Percentiles rank a stretch among this genome's conserved stretches.
phyloP scores from a whole-genome alignment of 768 basidiomycete genomes.

The Melanogaster broomeanus region DNA sequence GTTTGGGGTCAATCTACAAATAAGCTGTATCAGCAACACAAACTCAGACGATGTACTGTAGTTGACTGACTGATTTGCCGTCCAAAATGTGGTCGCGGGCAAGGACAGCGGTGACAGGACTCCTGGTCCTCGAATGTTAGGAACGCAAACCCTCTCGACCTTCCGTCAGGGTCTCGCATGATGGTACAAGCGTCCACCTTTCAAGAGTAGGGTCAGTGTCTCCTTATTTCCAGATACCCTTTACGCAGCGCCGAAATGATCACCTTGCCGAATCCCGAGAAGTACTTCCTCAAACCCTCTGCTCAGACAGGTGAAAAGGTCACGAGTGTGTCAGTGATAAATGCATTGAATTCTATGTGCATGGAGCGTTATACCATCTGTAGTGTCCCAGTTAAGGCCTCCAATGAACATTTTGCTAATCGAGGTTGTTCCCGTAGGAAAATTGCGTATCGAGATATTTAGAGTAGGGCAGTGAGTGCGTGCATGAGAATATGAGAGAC shows the following conservation, averaged over 20 bases:
- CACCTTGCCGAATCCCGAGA: conserved; percentile 79
- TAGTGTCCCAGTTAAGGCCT: conserved; percentile 89
- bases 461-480: conserved; percentile 25
- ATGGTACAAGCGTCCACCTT: conserved; percentile 82
- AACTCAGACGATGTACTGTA: background rate
- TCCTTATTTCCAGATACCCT: background rate
- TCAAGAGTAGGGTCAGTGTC: conserved; percentile 13
- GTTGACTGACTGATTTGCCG: conserved; percentile 66
- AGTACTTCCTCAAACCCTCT: conserved; percentile 71
- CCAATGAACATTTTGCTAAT: conserved; percentile 90
- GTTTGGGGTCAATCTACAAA: conserved; percentile 81
- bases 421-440: conserved; percentile 26
- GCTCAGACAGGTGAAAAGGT: conserved; percentile 27
- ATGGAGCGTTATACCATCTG: conserved; percentile 66
- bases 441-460: conserved; percentile 30
- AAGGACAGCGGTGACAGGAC: conserved; percentile 65
- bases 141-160: conserved; percentile 85
- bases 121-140: conserved; percentile 74
- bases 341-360: conserved; percentile 23
- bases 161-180: conserved; percentile 76
- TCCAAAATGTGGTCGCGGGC: conserved; percentile 69
- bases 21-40: background rate
- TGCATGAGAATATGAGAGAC: conserved; percentile 23
- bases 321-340: conserved; percentile 28
- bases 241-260: conserved; percentile 15